Evolutionary conservation across 169 alveolate genomes (phyloP), one percentile per base, ranked within the genome.

Genomic region (Amoebophrya sp.): DNA sequence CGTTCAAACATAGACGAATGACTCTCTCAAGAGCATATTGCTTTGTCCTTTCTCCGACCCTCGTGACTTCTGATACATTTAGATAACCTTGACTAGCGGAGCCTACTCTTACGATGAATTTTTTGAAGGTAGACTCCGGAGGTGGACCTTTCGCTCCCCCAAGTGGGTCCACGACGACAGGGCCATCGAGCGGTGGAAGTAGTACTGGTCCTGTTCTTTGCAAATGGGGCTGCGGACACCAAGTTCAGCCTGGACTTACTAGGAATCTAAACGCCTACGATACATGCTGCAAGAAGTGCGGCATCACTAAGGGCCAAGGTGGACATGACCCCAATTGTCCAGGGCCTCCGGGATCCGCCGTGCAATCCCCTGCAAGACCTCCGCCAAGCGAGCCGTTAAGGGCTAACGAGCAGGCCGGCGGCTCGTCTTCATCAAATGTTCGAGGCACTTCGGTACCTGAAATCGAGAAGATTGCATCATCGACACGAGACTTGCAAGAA

Each of bases 221-320:
- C 83, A 65, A 65, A 36, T 65, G 83, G 83, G 83, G 83, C 33
- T 65, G 83, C 26, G 83, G 83, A 36, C 83, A 65, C 83, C 83
- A 65, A 36, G 83, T 65, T 1, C 83, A 65, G 33, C 83, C 83
- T 26, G 83, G 83, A 36, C 26, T 65, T 6, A 65, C 83, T 1
- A 29, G 83, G 26, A 65, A 65, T 18, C 83, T 65, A 10, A 65
- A 65, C 83, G 38, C 83, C 33, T 65, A 65, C 83, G 83, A 65
- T 36, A 65, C 83, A 1, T 65, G 83, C 83, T 65, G 83, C 83
- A 65, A 65, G 26, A 65, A 65, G 83, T 65, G 83, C 83, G 83
- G 83, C 36, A 65, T 18, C 39, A 12, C 83, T 1, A 6, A 65
- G 33, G 83, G 83, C 3, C 12, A 12, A 36, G 83, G 83, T 10